These are phyloP conservation scores for Pseudonectria buxi DNA, from an alignment of 2,329 filamentous ascomycete species.

Conservation along the genomic window DNA sequence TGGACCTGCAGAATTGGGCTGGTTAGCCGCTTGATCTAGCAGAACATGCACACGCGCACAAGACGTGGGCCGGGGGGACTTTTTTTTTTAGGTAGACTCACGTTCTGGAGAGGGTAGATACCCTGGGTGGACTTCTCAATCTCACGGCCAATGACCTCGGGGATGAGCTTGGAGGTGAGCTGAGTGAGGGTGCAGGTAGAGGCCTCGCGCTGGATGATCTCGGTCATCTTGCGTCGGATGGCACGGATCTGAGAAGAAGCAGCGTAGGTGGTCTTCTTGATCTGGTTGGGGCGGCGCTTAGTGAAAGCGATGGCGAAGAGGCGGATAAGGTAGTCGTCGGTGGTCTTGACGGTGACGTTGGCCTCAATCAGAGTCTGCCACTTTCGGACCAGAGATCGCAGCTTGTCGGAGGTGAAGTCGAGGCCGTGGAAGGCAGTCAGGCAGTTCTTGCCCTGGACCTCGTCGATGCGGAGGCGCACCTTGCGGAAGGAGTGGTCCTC, in stretches of 20 bases:
- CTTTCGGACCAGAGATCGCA: conserved; percentile 97
- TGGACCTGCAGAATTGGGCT: conserved; percentile 63
- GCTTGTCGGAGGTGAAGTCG: conserved; percentile 99
- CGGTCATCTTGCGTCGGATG: conserved; percentile 99
- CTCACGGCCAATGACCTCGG: conserved; percentile 98
- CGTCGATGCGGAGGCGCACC: conserved; percentile 96
- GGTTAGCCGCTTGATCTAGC: not conserved
- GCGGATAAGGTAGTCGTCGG: conserved; percentile 98
- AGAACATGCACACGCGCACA: not conserved
- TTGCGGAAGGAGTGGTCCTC: conserved; percentile 99
- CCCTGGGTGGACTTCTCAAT: conserved; percentile 99
- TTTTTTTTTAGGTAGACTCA: conserved; percentile 39
- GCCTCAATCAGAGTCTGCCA: conserved; percentile 99
- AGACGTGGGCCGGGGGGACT: no score
- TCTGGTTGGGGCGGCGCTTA: conserved; percentile 98
- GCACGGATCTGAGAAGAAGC: conserved; percentile 93
- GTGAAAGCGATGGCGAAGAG: conserved; percentile 99
- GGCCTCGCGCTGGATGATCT: conserved; percentile 97
- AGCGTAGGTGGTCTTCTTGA: conserved; percentile 99
- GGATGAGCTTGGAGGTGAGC: conserved; percentile 97
- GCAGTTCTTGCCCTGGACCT: conserved; percentile 99
- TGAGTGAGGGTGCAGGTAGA: conserved; percentile 89
- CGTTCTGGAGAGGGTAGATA: conserved; percentile 99
- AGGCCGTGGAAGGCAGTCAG: conserved; percentile 99
- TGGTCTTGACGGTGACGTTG: conserved; percentile 99